phyloP scores from a whole-genome alignment of 257 asterid genomes.

The Ligustrum vulgare region DNA sequence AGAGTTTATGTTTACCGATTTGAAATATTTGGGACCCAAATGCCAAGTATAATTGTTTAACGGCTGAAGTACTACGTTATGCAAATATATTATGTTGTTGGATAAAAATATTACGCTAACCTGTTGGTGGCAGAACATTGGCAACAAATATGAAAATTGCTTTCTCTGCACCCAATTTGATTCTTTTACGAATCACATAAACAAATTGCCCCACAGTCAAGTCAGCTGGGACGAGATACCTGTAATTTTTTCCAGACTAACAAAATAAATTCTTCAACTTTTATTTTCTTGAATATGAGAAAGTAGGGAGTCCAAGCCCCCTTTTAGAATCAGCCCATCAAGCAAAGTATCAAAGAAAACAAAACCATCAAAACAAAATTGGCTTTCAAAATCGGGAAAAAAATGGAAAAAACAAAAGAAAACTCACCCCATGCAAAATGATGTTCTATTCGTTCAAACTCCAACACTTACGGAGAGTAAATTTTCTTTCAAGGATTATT shows the following conservation, averaged over 20 bases:
- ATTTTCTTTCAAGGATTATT: background rate
- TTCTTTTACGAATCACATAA: conserved; percentile 20
- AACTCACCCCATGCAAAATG: background rate
- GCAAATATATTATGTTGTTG: background rate
- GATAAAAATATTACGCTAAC: background rate
- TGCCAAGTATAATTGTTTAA: no score
- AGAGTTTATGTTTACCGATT: no score
- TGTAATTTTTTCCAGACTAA: conserved; percentile 27
- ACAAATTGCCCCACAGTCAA: conserved; percentile 22
- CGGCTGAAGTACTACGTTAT: no score
- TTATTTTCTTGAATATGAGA: background rate
- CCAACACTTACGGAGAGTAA: background rate
- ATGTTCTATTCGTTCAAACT: background rate
- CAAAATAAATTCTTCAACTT: background rate
- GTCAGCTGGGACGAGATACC: conserved; percentile 32
- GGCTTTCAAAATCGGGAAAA: no score
- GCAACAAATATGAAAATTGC: conserved; percentile 23
- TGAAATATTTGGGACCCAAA: background rate
- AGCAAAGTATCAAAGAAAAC: background rate
- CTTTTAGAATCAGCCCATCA: background rate
- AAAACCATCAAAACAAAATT: background rate
- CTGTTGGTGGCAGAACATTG: conserved; percentile 24
- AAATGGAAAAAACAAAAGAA: no score
- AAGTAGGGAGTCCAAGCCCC: background rate
- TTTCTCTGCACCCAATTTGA: conserved; percentile 19